phyloP scores from a whole-genome alignment of 2,329 filamentous ascomycete species.

The Aciculosporium take region DNA sequence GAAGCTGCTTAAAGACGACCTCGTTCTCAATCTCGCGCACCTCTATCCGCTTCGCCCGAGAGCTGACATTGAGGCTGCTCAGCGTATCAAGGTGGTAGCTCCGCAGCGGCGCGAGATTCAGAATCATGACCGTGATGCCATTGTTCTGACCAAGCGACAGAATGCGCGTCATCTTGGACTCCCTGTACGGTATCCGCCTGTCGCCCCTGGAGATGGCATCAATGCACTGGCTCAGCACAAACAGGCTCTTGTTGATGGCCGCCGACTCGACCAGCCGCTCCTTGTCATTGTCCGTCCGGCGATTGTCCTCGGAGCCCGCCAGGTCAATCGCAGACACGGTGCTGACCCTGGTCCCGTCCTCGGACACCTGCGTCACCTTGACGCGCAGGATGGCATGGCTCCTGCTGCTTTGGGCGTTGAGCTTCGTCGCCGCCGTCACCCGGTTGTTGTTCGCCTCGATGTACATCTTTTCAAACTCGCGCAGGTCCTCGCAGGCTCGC shows the following conservation, averaged over 20 bases:
- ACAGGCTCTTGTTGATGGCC: slow-evolving; percentile 94
- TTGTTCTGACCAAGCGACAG: slow-evolving; percentile 87
- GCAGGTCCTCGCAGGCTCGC: slow-evolving; percentile 65
- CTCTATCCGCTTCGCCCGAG: slow-evolving; percentile 90
- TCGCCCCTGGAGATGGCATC: slow-evolving; percentile 73
- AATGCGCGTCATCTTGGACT: slow-evolving; percentile 96
- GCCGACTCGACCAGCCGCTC: slow-evolving; percentile 89
- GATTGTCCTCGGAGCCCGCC: slow-evolving; percentile 89
- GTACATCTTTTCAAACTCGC: slow-evolving; percentile 81
- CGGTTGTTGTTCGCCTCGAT: slow-evolving; percentile 86
- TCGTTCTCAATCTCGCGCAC: slow-evolving; percentile 93
- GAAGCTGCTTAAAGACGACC: slow-evolving; percentile 67
- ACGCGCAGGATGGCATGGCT: slow-evolving; percentile 87
- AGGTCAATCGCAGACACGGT: slow-evolving; percentile 89
- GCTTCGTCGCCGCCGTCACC: slow-evolving; percentile 78
- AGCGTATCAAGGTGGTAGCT: slow-evolving; percentile 90
- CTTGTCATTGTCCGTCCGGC: slow-evolving; percentile 84
- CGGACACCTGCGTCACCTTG: slow-evolving; percentile 65
- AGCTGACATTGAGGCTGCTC: slow-evolving; percentile 88
- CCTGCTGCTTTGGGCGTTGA: slow-evolving; percentile 80
- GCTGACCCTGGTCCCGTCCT: slow-evolving; percentile 55
- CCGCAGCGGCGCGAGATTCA: slow-evolving; percentile 82
- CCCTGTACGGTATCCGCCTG: slow-evolving; percentile 76
- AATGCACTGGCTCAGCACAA: slow-evolving; percentile 87
- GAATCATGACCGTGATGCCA: slow-evolving; percentile 88